Conservation (phyloP, 2,329 filamentous ascomycete genomes). For the Alternaria angustiovoidea region DNA sequence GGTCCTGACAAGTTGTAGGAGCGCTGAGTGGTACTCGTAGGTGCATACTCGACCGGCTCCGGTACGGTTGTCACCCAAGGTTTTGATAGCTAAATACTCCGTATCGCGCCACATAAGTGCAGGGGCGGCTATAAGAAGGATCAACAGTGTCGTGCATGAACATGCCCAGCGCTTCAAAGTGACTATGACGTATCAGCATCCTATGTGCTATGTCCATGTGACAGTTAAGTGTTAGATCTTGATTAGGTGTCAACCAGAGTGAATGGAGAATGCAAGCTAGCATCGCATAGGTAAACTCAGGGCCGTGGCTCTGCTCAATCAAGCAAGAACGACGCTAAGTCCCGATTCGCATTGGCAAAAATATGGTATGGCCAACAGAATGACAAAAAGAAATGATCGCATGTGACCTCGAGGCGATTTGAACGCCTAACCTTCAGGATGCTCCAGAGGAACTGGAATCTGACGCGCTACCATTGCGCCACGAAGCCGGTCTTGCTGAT, state of each 20-base stretch:
- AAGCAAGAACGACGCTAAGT: too few species aligned
- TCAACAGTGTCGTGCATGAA: constrained; percentile 4
- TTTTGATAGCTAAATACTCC: not conserved
- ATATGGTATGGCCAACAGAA: not conserved
- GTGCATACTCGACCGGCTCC: not conserved
- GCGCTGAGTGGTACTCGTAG: not conserved
- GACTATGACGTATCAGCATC: not conserved
- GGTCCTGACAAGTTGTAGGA: not conserved
- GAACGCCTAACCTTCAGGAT: constrained; percentile 24
- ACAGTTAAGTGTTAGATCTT: not conserved
- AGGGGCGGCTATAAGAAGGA: not conserved
- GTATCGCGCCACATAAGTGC: not conserved
- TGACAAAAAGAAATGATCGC: not conserved
- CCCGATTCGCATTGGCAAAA: not conserved
- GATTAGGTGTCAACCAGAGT: not conserved
- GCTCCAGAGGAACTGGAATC: constrained; percentile 22
- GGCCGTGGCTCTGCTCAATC: not conserved
- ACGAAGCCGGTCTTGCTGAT: constrained; percentile 17
- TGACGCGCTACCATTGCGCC: constrained; percentile 25
- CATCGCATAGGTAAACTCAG: not conserved
- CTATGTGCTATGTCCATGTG: not conserved
- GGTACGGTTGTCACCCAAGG: not conserved
- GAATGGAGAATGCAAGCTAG: not conserved
- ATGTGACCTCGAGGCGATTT: constrained; percentile 23
- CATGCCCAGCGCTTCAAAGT: not conserved